phyloP scores from a whole-genome alignment of 805 yeast species.

The Saccharomycopsis microspora region DNA sequence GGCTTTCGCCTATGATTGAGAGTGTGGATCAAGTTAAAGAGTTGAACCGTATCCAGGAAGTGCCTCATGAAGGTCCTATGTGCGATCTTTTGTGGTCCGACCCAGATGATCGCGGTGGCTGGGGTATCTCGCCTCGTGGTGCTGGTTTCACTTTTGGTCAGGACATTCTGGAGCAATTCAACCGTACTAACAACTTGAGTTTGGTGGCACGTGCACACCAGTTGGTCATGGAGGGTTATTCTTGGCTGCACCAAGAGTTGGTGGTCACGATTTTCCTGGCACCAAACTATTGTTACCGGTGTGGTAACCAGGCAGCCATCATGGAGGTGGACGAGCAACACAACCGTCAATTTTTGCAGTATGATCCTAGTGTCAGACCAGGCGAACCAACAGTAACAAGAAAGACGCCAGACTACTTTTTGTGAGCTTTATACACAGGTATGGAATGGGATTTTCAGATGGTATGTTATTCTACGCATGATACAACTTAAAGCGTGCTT shows the following conservation, averaged over 20 bases:
- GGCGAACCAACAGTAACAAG: constrained; percentile 97
- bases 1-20: constrained; percentile 89
- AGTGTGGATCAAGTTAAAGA: constrained; percentile 87
- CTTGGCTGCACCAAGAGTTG: constrained; percentile 89
- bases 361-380: constrained; percentile 93
- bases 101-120: constrained; percentile 95
- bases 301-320: constrained; percentile 97
- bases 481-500: no score
- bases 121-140: constrained; percentile 98
- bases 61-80: constrained; percentile 97
- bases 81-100: constrained; percentile 95
- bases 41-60: constrained; percentile 86
- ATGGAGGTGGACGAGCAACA: constrained; percentile 96
- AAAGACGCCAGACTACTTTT: constrained; percentile 94
- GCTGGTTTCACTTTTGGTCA: constrained; percentile 98
- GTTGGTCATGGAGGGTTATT: constrained; percentile 94
- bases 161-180: constrained; percentile 87
- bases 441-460: neutral
- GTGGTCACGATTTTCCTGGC: constrained; percentile 93
- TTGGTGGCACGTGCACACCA: constrained; percentile 93
- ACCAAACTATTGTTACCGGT: constrained; percentile 93
- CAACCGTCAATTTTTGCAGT: constrained; percentile 84
- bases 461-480: no score
- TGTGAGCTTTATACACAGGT: constrained; percentile 28
- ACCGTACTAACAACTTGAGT: constrained; percentile 76